Base-by-base conservation (phyloP, 2,329 filamentous ascomycete genomes). In the Conoideocrella luteorostrata region DNA sequence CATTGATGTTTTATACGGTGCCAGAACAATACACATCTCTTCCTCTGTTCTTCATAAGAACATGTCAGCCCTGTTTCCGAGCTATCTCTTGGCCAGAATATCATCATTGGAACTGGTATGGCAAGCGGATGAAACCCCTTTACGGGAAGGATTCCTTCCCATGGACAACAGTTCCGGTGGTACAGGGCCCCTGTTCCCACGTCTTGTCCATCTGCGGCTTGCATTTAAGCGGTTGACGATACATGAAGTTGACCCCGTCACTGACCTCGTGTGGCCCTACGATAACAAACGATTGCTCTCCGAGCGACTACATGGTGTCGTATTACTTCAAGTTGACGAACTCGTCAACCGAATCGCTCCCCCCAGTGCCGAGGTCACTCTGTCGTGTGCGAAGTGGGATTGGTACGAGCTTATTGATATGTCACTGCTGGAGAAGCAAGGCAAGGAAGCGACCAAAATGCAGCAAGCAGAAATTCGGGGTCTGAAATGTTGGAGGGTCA, bases 1-100 rank as follows among this genome's bases (percentile, higher is more conserved):
- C 24, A 51, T 55, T 11, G 47, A 53, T 15, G 49, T 58, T 15
- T 44, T 62, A 7, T 62, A 59, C 39, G 21, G 47, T 20, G 55
- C 56, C 9, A 62, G 61, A 45, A 51, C 48, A 5, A 52, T 61
- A 15, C 50, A 54, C 44, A 52, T 62, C 13, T 34, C 32, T 2
- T 47, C 50, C 9, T 44, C 50, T 3, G 39, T 46, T 10, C 45
- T 53, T 11, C 48, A 50, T 5, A 41, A 47, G 35, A 43, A 45
- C 36, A 43, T 54, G 13, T 46, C 50, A 15, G 41, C 46, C 22
- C 41, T 52, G 7, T 38, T 52, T 6, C 45, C 47, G 1, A 18
- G 29, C 5, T 44, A 49, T 20, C 34, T 45, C 9, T 33, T 54
- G 4, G 45, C 46, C n/a, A 37, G 40, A 5, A 44, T 54, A n/a